Base-by-base conservation (phyloP, 192 early-diverging fungal genomes). In the Rhizophagus sp. region DNA sequence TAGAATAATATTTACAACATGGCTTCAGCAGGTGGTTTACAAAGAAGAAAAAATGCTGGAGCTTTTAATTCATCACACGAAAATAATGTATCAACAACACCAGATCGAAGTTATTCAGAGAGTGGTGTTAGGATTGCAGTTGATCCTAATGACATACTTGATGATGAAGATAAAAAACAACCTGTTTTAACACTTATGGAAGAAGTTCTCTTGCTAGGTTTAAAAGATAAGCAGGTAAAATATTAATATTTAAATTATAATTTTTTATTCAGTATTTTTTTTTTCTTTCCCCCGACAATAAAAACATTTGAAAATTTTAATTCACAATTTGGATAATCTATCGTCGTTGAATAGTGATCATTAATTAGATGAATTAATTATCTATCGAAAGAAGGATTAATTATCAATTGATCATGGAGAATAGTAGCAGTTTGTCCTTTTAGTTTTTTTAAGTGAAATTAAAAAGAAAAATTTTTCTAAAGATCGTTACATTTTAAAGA, bases 141-240 rank as follows among this genome's bases (percentile, higher is more conserved):
- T 41, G 89, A 90, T 84, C 89, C 89, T 72, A 82, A 86, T 44
- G 89, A 90, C 78, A 47, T 87, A n/a, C 83, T 87, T 76, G 89
- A 90, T 64, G 84, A 88, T 47, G 81, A 85, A 79, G 84, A 88
- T 73, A 88, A 88, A 71, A 87, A 85, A 62, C 83, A 86, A 34
- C 93, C 93, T 3, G 85, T 89, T 83, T 85, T 99, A 62, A 99
- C 97, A n/a, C 84, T 99, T 61, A 92, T 99, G 91, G 97, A 99
- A 81, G 97, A 99, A 81, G 93, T 98, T 19, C 83, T 99, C 76
- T 87, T 99, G 71, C 78, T 99, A 61, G 97, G 97, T 12, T 87
- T 98, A 65, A 99, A 99, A 83, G 97, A 99, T 85, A 90, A 88
- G 76, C 94, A 96, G 88, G 94, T 93, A 84, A 13, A 62, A 30